Evolutionary conservation across 495 filamentous ascomycete genomes (phyloP), one percentile per base, ranked within the genome.

Genomic region (Amphirosellinia nigrospora): DNA sequence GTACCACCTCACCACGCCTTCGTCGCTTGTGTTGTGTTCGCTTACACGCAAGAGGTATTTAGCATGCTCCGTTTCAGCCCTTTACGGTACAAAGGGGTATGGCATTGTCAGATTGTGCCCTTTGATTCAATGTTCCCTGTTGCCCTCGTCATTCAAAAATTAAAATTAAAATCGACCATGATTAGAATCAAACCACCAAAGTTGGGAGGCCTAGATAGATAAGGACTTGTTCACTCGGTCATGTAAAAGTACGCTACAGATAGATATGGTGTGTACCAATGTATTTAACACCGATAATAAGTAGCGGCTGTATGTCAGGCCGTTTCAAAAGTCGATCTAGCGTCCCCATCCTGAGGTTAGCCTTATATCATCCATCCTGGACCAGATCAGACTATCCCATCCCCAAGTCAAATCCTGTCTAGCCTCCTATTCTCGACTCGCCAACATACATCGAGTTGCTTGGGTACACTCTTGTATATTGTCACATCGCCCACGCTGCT

Each of bases 1-100:
- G 58, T 62, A 45, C 59, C 23, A 62, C 59, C 59, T 45, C 59
- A 5, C 38, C 38, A 63, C 39, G 23, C 23, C 23, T 21, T 41
- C 2, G 28, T 7, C 7, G 34, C 7, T 7, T 36, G 34, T 36
- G 7, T 39, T 28, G 21, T n/a, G 19, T 9, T 46, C 59, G 38
- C 59, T 19, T 45, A 36, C 3, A 7, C 7, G 7, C 7, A 7
- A n/a, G 13, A 10, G 23, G 36, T 10, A 9, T 19, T 13, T 52
- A 23, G 21, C n/a, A 41, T 28, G 34, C 23, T 63, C 60, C 23
- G 60, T 63, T 63, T 63, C 60, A 63, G 38, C 60, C 59, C 59
- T 46, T 63, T 26, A 63, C 23, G 32, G 2, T 36, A 8, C 28
- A 21, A 36, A 21, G 55, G 55, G 55, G 32, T n/a, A n/a, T n/a